phyloP scores from a whole-genome alignment of 495 filamentous ascomycete genomes.

The Hypoxylon crocopeplum region DNA sequence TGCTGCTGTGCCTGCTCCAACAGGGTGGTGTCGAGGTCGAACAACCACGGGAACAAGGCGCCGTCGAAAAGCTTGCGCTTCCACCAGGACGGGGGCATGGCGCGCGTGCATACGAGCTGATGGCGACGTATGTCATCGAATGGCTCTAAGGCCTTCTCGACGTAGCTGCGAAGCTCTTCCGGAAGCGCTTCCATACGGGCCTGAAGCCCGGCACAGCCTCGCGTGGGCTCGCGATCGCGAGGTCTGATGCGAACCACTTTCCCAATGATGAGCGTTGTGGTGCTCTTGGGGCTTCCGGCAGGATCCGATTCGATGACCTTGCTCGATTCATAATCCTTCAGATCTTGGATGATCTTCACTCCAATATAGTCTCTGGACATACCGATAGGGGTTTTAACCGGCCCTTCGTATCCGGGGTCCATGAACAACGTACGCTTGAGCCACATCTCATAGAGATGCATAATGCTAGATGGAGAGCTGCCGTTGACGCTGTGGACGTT shows the following conservation, averaged over 20 bases:
- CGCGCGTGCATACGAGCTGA: constrained; percentile 12
- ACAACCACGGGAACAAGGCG: constrained; percentile 29
- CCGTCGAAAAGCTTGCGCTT: constrained; percentile 17
- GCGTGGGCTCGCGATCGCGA: too few relatives aligned
- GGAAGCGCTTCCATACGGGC: neutral
- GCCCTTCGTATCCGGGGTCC: neutral
- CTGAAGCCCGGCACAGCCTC: too few relatives aligned
- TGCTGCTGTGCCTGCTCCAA: neutral
- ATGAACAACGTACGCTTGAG: constrained; percentile 23
- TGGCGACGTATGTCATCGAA: constrained; percentile 4
- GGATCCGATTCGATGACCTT: too few relatives aligned
- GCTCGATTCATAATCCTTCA: neutral
- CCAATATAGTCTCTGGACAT: neutral
- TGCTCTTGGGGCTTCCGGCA: too few relatives aligned
- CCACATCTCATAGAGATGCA: constrained; percentile 36
- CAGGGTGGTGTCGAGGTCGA: constrained; percentile 15
- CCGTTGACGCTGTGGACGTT: neutral
- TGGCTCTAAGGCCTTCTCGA: constrained; percentile 10
- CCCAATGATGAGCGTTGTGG: too few relatives aligned
- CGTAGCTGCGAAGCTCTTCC: constrained; percentile 3
- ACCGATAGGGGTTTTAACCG: neutral
- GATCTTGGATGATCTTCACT: neutral
- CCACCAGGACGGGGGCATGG: constrained; percentile 19
- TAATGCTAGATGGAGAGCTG: constrained; percentile 16
- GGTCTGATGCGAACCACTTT: too few relatives aligned